A percentile compares a stretch with the other conserved stretches of the same genome.
phyloP scores from a whole-genome alignment of 495 filamentous ascomycete species.

The Jackrogersella multiformis region DNA sequence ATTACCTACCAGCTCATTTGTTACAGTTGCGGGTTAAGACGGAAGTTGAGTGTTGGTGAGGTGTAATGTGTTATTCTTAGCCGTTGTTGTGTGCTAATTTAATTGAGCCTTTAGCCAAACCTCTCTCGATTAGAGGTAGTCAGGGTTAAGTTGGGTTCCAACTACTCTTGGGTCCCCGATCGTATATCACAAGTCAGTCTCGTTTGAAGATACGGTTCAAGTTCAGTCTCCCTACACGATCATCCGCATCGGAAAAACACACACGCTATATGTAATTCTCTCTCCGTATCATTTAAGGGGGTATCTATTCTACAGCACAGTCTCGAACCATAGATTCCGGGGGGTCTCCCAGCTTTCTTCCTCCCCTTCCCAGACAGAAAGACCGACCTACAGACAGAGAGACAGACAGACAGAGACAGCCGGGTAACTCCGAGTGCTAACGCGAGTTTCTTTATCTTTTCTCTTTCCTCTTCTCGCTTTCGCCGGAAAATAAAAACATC shows the following conservation, averaged over 20 bases:
- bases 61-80: too few relatives aligned
- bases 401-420: constrained; percentile 14
- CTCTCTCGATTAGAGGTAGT: too few relatives aligned
- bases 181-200: too few relatives aligned
- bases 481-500: neutral
- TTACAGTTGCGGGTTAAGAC: too few relatives aligned
- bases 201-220: too few relatives aligned
- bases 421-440: constrained; percentile 37
- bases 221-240: too few relatives aligned
- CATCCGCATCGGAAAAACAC: neutral
- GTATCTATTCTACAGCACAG: constrained; percentile 52
- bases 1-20: too few relatives aligned
- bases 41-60: too few relatives aligned
- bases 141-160: too few relatives aligned
- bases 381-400: constrained; percentile 12
- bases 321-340: constrained; percentile 42
- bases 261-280: neutral
- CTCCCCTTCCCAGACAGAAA: neutral
- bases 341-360: constrained; percentile 5
- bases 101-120: too few relatives aligned
- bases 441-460: constrained; percentile 12
- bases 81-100: too few relatives aligned
- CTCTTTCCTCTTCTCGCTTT: constrained; percentile 22
- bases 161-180: too few relatives aligned
- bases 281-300: constrained; percentile 43